Evolutionary conservation across 768 basidiomycete species (phyloP), one percentile per base, ranked within the genome.

Genomic region (Rhodotorula diobovata): DNA sequence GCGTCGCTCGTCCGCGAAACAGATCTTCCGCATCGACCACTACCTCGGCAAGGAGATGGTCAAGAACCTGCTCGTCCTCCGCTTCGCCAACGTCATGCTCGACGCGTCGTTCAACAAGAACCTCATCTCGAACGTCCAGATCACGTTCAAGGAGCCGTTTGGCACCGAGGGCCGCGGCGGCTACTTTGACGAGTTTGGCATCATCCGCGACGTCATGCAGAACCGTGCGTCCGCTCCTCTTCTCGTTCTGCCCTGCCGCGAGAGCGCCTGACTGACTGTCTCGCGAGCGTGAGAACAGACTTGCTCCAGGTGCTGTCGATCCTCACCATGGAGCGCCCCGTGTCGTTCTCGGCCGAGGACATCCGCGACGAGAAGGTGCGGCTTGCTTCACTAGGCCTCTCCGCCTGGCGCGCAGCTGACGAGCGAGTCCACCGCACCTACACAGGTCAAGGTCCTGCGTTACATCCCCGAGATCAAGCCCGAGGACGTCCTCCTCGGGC

Each of bases 11-110:
- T n/a, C n/a, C 39, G 46, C 25, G 21, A 20, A 41, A 15, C 63
- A 77, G 84, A 98, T 94, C 18, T 99, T 90, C 87, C 90, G 95
- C 63, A 98, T 99, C 80, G 95, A 99, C 81, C 95, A 99, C 80
- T 99, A 99, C 81, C 89, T 99, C 63, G 95, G 95, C 68, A 99
- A 99, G 84, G 95, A 99, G 85, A 98, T 99, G 95, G 91, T 97
- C 79, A 99, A 99, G 85, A 99, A 98, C 81, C 81, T 99, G 66
- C 89, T 98, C 73, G 91, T 97, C 39, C 84, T 97, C 63, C 88
- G 95, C 45, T 99, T 99, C 78, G 95, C 92, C 73, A 99, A 99
- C 81, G 82, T 93, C 75, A 90, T 93, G 35, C 81, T 96, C 84
- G 87, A 87, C 73, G 87, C 91, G 39, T 86, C 87, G 50, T 96